A percentile compares a stretch with the other conserved stretches of the same genome.
Evolutionary conservation across 2,329 filamentous ascomycete genomes (phyloP).

Genomic region (Beauveria varroae): DNA sequence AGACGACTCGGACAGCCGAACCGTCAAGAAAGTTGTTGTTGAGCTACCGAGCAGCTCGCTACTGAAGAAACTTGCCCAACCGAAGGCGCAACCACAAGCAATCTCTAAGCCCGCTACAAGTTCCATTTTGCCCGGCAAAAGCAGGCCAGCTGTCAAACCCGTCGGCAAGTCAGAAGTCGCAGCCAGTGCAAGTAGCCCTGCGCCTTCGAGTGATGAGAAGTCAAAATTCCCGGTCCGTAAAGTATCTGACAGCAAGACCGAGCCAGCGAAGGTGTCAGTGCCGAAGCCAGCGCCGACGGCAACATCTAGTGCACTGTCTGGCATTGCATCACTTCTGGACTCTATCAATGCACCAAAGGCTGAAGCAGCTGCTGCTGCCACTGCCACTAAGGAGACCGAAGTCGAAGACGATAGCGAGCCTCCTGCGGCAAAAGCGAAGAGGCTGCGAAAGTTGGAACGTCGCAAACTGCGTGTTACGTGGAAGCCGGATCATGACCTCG

Average conservation of each 20-base stretch:
- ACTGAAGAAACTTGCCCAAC: slow-evolving; percentile 33
- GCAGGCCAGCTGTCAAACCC: slow-evolving; percentile 36
- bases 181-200: slow-evolving; percentile 19
- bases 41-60: slow-evolving; percentile 29
- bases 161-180: slow-evolving; percentile 27
- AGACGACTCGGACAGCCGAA: slow-evolving; percentile 32
- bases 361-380: slow-evolving; percentile 30
- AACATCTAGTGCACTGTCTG: slow-evolving; percentile 33
- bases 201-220: slow-evolving; percentile 24
- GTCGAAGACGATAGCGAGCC: slow-evolving; percentile 53
- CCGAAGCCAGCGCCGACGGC: slow-evolving; percentile 23
- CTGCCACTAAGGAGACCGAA: slow-evolving; percentile 39
- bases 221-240: slow-evolving; percentile 15
- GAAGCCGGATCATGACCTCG: slow-evolving; percentile 59
- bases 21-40: slow-evolving; percentile 35
- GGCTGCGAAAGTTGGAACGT: slow-evolving; percentile 64
- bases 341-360: slow-evolving; percentile 38
- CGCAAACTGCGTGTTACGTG: slow-evolving; percentile 64
- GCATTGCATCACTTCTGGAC: slow-evolving; percentile 48
- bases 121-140: slow-evolving; percentile 37
- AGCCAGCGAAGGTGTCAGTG: slow-evolving; percentile 19
- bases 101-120: slow-evolving; percentile 21
- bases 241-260: slow-evolving; percentile 13
- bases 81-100: slow-evolving; percentile 24
- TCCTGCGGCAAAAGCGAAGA: slow-evolving; percentile 56